Evolutionary conservation across 1,284 basidiomycete genomes (phyloP), one percentile per base, ranked within the genome.

Genomic region (Athelia psychrophila): DNA sequence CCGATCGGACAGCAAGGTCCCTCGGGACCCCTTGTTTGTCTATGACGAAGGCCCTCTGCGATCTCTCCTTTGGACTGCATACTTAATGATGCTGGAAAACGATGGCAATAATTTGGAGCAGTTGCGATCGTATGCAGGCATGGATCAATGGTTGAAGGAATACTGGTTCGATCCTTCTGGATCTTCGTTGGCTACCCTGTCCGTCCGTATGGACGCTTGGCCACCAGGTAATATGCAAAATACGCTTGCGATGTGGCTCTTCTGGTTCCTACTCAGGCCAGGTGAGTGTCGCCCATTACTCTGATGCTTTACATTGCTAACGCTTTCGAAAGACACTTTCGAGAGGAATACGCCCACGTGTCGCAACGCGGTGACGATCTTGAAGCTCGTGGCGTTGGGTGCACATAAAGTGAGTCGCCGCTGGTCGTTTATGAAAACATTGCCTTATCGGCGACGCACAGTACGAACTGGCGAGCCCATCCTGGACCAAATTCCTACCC

Each of bases 31-130:
- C 22, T 8, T n/a, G 16, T 22, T 46, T n/a, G 23, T 9, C 15
- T 18, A 46, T 22, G 54, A 52, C 19, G 55, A 62, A 24, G 56
- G 62, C 23, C 59, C 59, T 16, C 59, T 71, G 25, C 60, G 64
- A 48, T 71, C 73, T 15, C 69, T 85, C 42, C 75, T 93, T 2
- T 88, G 84, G 75, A 76, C 79, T 15, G 75, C 83, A 1, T 93
- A 88, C 64, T 67, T 91, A 51, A 82, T 93, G 81, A 73, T 91
- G 68, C 68, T 86, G 44, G 92, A 95, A 70, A 89, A 91, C 64
- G 85, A 92, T 51, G 89, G 86, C 33, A 85, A 82, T 66, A 95
- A 95, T 60, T 73, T 80, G 48, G 66, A 51, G 25, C 89, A 92
- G 60, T 75, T 93, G 27, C 65, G 79, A 46, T 80, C 77, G 58